Base-by-base conservation (phyloP, 768 basidiomycete genomes). In the Neoboletus brunneissimus region DNA sequence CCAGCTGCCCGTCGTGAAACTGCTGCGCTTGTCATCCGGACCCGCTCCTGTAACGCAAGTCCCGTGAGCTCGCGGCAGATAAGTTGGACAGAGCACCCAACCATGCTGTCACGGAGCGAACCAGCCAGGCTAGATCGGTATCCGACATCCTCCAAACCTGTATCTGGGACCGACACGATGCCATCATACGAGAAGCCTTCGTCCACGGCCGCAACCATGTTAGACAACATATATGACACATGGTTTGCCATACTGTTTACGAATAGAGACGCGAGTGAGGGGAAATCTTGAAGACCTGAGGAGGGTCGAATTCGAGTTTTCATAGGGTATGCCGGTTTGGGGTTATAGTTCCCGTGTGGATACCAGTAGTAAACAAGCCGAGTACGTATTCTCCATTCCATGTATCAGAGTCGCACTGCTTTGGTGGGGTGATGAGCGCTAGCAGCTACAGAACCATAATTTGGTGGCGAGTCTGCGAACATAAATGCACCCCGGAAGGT, bases 151-250 rank as follows among this genome's bases (percentile, higher is more conserved):
- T 61, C 60, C 32, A 60, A 47, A 55, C 60, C 59, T 20, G 13
- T 48, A 22, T 61, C 46, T 41, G 59, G 58, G 2, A 61, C 10
- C 2, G 53, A 61, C 31, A 45, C 18, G 18, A 61, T 60, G 5
- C 58, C 58, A 34, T 60, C 59, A 16, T 27, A 43, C 4, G 58
- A 60, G 42, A 48, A 48, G 16, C 59, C 59, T 16, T 43, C 23
- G 12, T 43, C 23, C 3, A 43, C 42, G 6, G 42, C 42, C 5
- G 22, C 15, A 15, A 43, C 15, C 42, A 43, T 43, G 42, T 23
- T 15, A 25, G 42, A 43, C 42, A 43, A 16, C 42, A 23, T 43
- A 22, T 16, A 15, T 15, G 22, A 43, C 25, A 15, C 23, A 15
- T 23, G 23, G 42, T 23, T 2, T 16, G 8, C 15, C 42, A 43